A percentile compares a stretch with the other conserved stretches of the same genome.
Evolutionary conservation across 2,329 filamentous ascomycete genomes (phyloP).

Genomic region (Diaporthe helianthi): DNA sequence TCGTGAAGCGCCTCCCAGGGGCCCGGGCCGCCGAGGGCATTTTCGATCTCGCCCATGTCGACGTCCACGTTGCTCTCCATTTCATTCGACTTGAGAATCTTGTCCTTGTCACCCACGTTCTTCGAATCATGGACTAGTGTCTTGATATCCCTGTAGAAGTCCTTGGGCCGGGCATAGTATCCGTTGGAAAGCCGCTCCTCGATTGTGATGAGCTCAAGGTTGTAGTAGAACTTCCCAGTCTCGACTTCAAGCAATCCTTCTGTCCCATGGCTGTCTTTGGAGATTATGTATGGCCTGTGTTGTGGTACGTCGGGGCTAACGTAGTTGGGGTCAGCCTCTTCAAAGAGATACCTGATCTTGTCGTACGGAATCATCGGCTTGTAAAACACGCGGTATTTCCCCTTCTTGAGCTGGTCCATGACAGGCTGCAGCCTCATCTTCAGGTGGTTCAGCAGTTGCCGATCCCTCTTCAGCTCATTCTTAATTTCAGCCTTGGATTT

Average conservation of each 20-base stretch:
- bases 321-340: constrained; percentile 79
- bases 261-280: constrained; percentile 79
- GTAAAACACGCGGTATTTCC: constrained; percentile 86
- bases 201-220: constrained; percentile 89
- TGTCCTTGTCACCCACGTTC: constrained; percentile 80
- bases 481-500: constrained; percentile 82
- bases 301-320: constrained; percentile 67
- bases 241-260: constrained; percentile 77
- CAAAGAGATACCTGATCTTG: constrained; percentile 81
- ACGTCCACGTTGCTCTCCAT: constrained; percentile 93
- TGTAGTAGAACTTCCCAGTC: constrained; percentile 90
- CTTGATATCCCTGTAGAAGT: constrained; percentile 89
- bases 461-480: constrained; percentile 80
- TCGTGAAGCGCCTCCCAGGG: constrained; percentile 86
- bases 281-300: constrained; percentile 78
- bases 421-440: constrained; percentile 92
- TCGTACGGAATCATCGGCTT: constrained; percentile 77
- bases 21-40: constrained; percentile 26
- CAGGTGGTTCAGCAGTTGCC: constrained; percentile 81
- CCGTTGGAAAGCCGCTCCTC: constrained; percentile 97
- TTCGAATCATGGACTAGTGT: constrained; percentile 85
- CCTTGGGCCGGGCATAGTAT: constrained; percentile 89
- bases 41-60: constrained; percentile 80
- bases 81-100: constrained; percentile 87
- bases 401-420: constrained; percentile 91